phyloP scores from a whole-genome alignment of 495 filamentous ascomycete species.

The Hypoxylon rickii region DNA sequence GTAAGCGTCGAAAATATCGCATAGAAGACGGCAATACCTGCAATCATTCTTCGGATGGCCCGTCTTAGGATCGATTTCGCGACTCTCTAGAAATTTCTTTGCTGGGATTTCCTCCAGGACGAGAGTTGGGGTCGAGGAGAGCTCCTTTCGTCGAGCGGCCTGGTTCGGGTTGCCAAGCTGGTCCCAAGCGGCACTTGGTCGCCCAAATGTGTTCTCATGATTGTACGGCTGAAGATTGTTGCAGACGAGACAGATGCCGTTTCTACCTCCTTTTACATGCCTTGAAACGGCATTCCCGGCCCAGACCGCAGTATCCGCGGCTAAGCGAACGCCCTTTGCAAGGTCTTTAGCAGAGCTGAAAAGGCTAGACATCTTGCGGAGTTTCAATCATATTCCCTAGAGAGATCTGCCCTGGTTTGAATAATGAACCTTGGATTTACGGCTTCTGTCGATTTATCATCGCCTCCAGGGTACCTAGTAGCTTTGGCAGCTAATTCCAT shows the following conservation, averaged over 20 bases:
- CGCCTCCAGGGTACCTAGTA: not conserved
- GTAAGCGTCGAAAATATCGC: slow-evolving; percentile 23
- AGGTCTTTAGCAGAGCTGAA: slow-evolving; percentile 11
- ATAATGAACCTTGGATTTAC: not conserved
- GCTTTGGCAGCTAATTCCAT: not conserved
- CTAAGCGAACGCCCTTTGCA: slow-evolving; percentile 13
- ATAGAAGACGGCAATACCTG: slow-evolving; percentile 21
- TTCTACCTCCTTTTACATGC: slow-evolving; percentile 2
- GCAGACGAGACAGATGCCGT: slow-evolving; percentile 14
- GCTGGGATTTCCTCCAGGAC: slow-evolving; percentile 12
- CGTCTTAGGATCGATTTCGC: slow-evolving; percentile 12
- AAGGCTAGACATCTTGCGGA: slow-evolving; percentile 1
- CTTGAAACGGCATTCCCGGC: slow-evolving; percentile 9
- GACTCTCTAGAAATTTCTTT: slow-evolving; percentile 23
- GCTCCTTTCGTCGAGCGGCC: slow-evolving; percentile 9
- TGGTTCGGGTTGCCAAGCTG: slow-evolving; percentile 6
- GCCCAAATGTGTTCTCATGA: slow-evolving; percentile 12
- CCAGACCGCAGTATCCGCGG: slow-evolving; percentile 11
- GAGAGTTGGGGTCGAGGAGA: slow-evolving; percentile 12
- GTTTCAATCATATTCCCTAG: not conserved
- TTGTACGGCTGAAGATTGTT: slow-evolving; percentile 17
- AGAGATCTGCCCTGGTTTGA: not conserved
- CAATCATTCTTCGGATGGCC: slow-evolving; percentile 17
- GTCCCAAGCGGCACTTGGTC: slow-evolving; percentile 2
- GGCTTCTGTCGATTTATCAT: not conserved